Base-by-base conservation (phyloP, 495 filamentous ascomycete species). In the Talaromyces proteolyticus region DNA sequence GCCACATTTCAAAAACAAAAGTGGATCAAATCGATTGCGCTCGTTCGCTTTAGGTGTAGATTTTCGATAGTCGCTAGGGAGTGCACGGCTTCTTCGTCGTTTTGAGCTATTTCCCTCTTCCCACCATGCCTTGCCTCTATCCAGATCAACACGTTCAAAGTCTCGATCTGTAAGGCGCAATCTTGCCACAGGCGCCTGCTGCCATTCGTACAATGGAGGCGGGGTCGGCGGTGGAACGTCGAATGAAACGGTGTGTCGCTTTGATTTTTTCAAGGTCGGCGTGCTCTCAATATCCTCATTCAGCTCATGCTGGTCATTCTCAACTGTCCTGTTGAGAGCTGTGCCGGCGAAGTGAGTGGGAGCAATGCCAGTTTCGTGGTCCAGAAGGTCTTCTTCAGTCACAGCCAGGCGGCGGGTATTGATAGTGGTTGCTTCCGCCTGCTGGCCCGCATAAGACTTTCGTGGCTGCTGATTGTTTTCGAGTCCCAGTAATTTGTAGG, bases 1-100 rank as follows among this genome's bases (percentile, higher is more conserved):
- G 4, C 93, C 93, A 60, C 91, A 92, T 65, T 88, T 89, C 41
- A 98, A 74, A 62, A 88, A 90, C 5, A 98, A 68, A 11, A 79
- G 76, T 11, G 93, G 93, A 48, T 85, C 84, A 69, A 96, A 98
- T 50, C 73, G 75, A 22, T 89, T 88, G 36, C 76, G 75, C 42
- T 67, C 75, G 44, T 63, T 60, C 44, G 62, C 42, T 39, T 65
- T 72, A 41, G 68, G 68, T 20, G 61, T 55, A 23, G 69, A 62
- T 22, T 67, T 69, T 20, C 72, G 59, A 37, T 69, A 73, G 37
- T 67, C 56, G 5, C 61, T 69, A 6, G 68, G 68, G 8, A 73
- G 59, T 12, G 62, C 68, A 41, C 69, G 62, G 51, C 72, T 76
- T 54, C 63, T 61, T 44, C 72, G 49, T n/a, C 72, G 68, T 43